phyloP scores from a whole-genome alignment of 164 flowering plant genomes.

The Echeveria elegans region DNA sequence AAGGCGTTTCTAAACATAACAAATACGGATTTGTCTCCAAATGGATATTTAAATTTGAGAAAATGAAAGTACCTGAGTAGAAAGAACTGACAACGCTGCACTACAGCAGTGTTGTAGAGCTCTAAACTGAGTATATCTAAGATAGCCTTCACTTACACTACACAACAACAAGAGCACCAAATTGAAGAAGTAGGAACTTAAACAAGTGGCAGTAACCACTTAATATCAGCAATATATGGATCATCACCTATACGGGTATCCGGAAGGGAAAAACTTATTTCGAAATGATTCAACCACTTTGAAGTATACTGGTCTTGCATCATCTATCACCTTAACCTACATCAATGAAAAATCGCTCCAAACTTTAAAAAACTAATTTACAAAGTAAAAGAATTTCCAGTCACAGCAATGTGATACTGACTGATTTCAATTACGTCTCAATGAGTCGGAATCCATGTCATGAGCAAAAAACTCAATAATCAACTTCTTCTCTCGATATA shows the following conservation, averaged over 20 bases:
- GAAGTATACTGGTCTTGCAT: constrained; percentile 48
- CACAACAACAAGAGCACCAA: constrained; percentile 13
- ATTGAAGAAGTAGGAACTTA: constrained; percentile 1
- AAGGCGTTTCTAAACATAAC: too few relatives aligned
- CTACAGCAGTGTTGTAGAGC: constrained; percentile 85
- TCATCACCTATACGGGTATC: constrained; percentile 84
- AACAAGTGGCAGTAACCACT: neutral
- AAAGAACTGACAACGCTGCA: constrained; percentile 86
- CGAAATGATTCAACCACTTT: constrained; percentile 63
- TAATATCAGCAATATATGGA: neutral
- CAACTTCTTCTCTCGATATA: too few relatives aligned
- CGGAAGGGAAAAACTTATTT: constrained; percentile 83
- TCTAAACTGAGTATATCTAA: constrained; percentile 83
- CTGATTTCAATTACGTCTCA: too few relatives aligned
- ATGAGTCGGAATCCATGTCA: too few relatives aligned
- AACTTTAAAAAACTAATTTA: neutral
- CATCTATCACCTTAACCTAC: constrained; percentile 61
- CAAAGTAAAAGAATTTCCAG: too few relatives aligned
- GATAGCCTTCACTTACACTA: constrained; percentile 94
- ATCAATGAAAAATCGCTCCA: constrained; percentile 5
- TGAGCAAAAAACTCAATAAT: too few relatives aligned
- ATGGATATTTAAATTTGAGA: neutral
- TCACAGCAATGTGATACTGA: too few relatives aligned
- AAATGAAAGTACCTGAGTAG: constrained; percentile 72
- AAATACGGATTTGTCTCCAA: constrained; percentile 11